Evolutionary conservation across 441 rosid genomes (phyloP), one percentile per base, ranked within the genome.

Genomic region (Brassica hybrid): DNA sequence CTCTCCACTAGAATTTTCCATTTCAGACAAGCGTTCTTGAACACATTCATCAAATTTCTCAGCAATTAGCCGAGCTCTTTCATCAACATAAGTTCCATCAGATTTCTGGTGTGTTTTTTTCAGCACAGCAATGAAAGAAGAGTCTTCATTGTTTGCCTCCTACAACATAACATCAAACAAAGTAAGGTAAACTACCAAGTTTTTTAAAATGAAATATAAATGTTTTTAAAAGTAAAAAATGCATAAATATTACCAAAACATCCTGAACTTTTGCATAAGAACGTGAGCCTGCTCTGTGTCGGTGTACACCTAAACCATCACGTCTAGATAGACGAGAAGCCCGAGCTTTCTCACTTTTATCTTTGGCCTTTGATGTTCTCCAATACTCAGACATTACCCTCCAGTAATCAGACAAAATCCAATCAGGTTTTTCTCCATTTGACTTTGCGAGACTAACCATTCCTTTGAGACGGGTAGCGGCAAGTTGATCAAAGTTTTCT

Each of bases 61-160:
- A 11, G 52, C 52, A 45, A 45, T 45, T 45, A 45, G n/a, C 4
- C 48, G 48, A 41, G 48, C 48, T 45, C 12, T 72, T 63, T 48
- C 62, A 63, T 63, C 76, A 34, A 38, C 65, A 65, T 5, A 65
- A 3, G 19, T 23, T 8, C 58, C 58, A 16, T 74, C 70, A 8
- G 23, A 1, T 43, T 60, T 71, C 50, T 72, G 18, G 48, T 41
- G 48, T 41, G 45, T 41, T 41, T 41, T 41, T 41, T 41, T 41
- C 48, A 41, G 48, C n/a, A 41, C 48, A 41, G 48, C 48, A 41
- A 41, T 41, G n/a, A 41, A 41, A 41, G 48, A 41, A 41, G 48
- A 41, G 48, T 41, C 48, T 11, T 41, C 48, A 41, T 41, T 41
- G 48, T 41, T 41, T 41, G 48, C 48, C 48, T 41, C 48, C 48